These are phyloP conservation scores for Atkinsonella texensis DNA, from an alignment of 2,329 filamentous ascomycete species.

Conservation along the genomic window DNA sequence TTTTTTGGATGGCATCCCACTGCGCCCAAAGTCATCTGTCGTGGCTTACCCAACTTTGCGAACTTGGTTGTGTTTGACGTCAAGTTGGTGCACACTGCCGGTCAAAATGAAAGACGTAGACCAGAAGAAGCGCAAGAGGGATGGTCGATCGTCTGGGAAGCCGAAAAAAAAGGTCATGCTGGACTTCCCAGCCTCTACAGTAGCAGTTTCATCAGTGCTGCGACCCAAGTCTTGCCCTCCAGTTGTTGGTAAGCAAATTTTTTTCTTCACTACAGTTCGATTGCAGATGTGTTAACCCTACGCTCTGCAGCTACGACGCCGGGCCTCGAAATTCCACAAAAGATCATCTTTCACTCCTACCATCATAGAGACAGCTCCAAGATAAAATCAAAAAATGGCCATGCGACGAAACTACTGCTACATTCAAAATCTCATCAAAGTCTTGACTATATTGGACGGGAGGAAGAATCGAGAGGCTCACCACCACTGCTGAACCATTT, in stretches of 20 bases:
- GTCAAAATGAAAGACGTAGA: constrained; percentile 25
- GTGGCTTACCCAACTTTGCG: neutral
- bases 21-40: neutral
- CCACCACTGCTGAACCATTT: constrained; percentile 45
- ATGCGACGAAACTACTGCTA: constrained; percentile 38
- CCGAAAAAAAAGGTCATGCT: constrained; percentile 42
- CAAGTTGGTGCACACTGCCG: neutral
- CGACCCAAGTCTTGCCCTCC: constrained; percentile 36
- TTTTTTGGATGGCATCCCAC: constrained; percentile 17
- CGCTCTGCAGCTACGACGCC: constrained; percentile 19
- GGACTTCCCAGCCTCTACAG: constrained; percentile 25
- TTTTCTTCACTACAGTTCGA: no score
- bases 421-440: constrained; percentile 45
- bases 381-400: constrained; percentile 26
- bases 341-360: constrained; percentile 36
- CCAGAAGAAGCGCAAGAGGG: constrained; percentile 43
- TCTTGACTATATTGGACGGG: constrained; percentile 47
- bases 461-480: constrained; percentile 24
- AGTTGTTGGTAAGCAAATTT: constrained; percentile 32
- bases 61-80: neutral
- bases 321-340: constrained; percentile 23
- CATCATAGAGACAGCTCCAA: constrained; percentile 24
- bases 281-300: neutral
- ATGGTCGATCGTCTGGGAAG: constrained; percentile 26
- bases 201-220: constrained; percentile 35